Percentiles rank a stretch among this genome's conserved stretches.
Evolutionary conservation across 1,284 basidiomycete genomes (phyloP).

Genomic region (Puccinia horiana): DNA sequence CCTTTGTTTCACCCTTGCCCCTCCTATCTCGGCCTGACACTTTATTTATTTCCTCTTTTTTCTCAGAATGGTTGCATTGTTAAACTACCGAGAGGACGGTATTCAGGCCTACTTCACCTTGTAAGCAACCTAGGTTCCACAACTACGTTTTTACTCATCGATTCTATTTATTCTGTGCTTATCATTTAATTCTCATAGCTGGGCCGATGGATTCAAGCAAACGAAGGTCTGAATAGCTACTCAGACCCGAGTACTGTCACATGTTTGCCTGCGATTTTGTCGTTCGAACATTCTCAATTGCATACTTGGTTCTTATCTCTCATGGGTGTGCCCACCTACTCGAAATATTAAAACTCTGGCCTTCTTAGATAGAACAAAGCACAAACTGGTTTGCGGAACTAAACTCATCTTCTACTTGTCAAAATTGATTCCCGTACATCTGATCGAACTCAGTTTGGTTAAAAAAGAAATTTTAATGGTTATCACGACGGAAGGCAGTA

Average conservation of each 20-base stretch:
- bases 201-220: conserved; percentile 23
- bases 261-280: not conserved
- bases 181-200: not conserved
- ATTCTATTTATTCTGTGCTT: not conserved
- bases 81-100: conserved; percentile 64
- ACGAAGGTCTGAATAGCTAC: conserved; percentile 16
- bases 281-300: not conserved
- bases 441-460: too few relatives aligned
- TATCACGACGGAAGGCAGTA: too few relatives aligned
- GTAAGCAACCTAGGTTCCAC: conserved; percentile 63
- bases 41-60: conserved; percentile 28
- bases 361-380: too few relatives aligned
- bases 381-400: too few relatives aligned
- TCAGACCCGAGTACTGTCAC: not conserved
- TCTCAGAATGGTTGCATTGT: conserved; percentile 62
- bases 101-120: conserved; percentile 78
- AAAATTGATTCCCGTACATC: too few relatives aligned
- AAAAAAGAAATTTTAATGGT: too few relatives aligned
- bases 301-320: conserved; percentile 4
- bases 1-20: not conserved
- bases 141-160: not conserved
- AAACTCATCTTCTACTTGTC: too few relatives aligned
- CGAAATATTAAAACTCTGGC: too few relatives aligned
- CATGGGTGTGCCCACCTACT: not conserved
- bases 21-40: not conserved